Evolutionary conservation across 768 basidiomycete genomes (phyloP).

Genomic region (Termitomyces sp.): DNA sequence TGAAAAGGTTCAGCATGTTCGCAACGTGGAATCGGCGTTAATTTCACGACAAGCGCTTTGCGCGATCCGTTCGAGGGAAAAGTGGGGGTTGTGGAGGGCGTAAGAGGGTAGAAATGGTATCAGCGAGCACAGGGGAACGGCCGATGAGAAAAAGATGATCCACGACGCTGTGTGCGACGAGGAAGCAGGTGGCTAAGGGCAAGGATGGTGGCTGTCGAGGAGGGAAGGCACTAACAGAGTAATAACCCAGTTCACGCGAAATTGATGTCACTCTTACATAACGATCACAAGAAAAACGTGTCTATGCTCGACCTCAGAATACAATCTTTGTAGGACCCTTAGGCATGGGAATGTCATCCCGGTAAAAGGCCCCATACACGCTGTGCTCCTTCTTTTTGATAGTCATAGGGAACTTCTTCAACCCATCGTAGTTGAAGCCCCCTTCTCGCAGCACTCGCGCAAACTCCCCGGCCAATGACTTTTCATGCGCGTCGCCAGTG

Average conservation of each 20-base stretch:
- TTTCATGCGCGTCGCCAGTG: conserved; percentile 86
- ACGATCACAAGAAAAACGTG: conserved; percentile 7
- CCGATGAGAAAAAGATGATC: neutral
- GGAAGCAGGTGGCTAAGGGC: neutral
- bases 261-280: conserved; percentile 19
- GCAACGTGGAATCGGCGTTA: neutral
- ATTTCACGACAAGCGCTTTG: neutral
- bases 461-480: conserved; percentile 86
- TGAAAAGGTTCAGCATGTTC: conserved; percentile 79
- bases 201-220: conserved; percentile 7
- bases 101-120: neutral
- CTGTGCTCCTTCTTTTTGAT: conserved; percentile 96
- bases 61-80: neutral
- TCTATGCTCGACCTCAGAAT: conserved; percentile 36
- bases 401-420: conserved; percentile 91
- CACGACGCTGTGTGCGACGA: neutral
- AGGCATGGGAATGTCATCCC: conserved; percentile 60
- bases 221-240: conserved; percentile 1
- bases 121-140: neutral
- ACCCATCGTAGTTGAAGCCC: conserved; percentile 70
- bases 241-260: conserved; percentile 4
- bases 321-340: conserved; percentile 75
- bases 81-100: neutral
- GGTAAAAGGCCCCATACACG: conserved; percentile 84
- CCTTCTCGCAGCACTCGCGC: conserved; percentile 88